phyloP scores from a whole-genome alignment of 1,139 yeast species.

The Meyerozyma carpophila region DNA sequence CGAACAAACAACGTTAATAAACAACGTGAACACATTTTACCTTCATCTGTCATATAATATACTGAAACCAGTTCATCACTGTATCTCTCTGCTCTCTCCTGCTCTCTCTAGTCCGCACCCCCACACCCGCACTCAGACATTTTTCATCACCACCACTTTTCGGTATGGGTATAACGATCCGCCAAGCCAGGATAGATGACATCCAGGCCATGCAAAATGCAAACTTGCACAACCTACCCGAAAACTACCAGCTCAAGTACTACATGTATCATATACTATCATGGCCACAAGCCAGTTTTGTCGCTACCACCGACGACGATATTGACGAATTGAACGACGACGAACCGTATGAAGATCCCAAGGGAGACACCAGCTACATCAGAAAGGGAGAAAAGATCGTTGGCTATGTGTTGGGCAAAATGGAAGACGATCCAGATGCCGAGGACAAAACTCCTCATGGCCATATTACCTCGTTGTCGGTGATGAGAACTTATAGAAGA shows the following conservation, averaged over 20 bases:
- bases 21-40: too few relatives aligned
- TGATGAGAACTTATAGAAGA: slow-evolving; percentile 91
- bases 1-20: too few relatives aligned
- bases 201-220: slow-evolving; percentile 96
- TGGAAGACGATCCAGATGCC: slow-evolving; percentile 90
- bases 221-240: slow-evolving; percentile 88
- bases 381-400: slow-evolving; percentile 72
- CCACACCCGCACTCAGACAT: not conserved
- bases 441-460: slow-evolving; percentile 79
- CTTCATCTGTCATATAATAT: too few relatives aligned
- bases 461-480: slow-evolving; percentile 89
- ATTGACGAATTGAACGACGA: slow-evolving; percentile 24
- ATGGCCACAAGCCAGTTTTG: slow-evolving; percentile 98
- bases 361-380: slow-evolving; percentile 54
- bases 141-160: slow-evolving; percentile 1
- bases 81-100: not conserved
- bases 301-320: slow-evolving; percentile 70
- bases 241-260: slow-evolving; percentile 86
- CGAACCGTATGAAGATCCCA: slow-evolving; percentile 32
- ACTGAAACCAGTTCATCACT: too few relatives aligned
- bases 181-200: slow-evolving; percentile 84
- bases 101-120: not conserved
- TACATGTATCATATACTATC: slow-evolving; percentile 89
- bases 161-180: slow-evolving; percentile 74
- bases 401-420: slow-evolving; percentile 91